phyloP scores from a whole-genome alignment of 2,329 filamentous ascomycete genomes.

The Fusarium albosuccineum region DNA sequence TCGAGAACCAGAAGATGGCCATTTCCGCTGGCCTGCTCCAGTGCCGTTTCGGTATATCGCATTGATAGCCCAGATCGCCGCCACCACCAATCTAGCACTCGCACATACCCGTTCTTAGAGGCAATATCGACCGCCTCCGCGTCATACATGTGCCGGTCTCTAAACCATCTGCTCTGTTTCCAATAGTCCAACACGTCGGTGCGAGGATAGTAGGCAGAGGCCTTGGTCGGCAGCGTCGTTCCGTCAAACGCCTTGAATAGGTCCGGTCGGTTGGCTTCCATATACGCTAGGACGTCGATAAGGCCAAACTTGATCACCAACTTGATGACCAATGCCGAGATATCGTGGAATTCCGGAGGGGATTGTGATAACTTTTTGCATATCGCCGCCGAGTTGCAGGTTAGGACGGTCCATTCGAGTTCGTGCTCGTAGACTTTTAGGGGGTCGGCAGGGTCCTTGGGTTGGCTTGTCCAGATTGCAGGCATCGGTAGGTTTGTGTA shows the following conservation, averaged over 20 bases:
- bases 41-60: slow-evolving; percentile 86
- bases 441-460: slow-evolving; percentile 72
- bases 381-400: slow-evolving; percentile 76
- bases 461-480: slow-evolving; percentile 73
- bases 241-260: slow-evolving; percentile 90
- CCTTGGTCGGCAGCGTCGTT: slow-evolving; percentile 87
- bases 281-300: slow-evolving; percentile 79
- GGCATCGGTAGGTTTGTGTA: slow-evolving; percentile 83
- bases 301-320: slow-evolving; percentile 93
- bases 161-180: slow-evolving; percentile 84
- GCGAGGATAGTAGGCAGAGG: slow-evolving; percentile 87
- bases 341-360: slow-evolving; percentile 75
- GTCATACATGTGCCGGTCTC: slow-evolving; percentile 85
- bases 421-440: slow-evolving; percentile 80
- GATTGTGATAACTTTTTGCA: slow-evolving; percentile 80
- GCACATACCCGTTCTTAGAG: slow-evolving; percentile 85
- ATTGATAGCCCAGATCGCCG: slow-evolving; percentile 80
- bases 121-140: slow-evolving; percentile 88
- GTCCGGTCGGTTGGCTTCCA: slow-evolving; percentile 72
- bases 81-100: slow-evolving; percentile 93
- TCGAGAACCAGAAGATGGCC: slow-evolving; percentile 89
- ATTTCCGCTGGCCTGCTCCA: slow-evolving; percentile 88
- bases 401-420: slow-evolving; percentile 87
- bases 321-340: slow-evolving; percentile 86
- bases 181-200: slow-evolving; percentile 92